Base-by-base conservation (phyloP, 805 yeast genomes). In the Scheffersomyces coipomensis region DNA sequence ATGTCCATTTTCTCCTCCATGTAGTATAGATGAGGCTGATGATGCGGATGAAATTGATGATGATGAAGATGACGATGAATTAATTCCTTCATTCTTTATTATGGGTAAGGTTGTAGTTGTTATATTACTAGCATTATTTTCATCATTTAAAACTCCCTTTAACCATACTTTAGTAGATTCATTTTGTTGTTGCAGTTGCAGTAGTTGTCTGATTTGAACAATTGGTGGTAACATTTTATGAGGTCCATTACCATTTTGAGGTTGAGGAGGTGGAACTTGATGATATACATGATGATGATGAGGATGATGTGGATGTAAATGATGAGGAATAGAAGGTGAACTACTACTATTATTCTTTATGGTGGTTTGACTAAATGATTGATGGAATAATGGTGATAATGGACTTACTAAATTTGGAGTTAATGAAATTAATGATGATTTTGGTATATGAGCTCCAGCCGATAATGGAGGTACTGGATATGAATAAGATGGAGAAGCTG, bases 351-450 rank as follows among this genome's bases (percentile, higher is more conserved):
- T 11, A 33, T 21, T 34, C 21, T 38, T 45, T 7, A 33, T 22
- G 19, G 37, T 37, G 8, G 49, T 41, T 40, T 59, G 62, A 48
- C 51, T 54, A 42, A 64, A 64, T 19, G 62, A 49, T 43, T 64
- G 70, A 45, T 64, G 71, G 48, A 64, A 68, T 25, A 69, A 55
- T 15, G 74, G 74, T 19, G 64, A 57, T 25, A 69, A 53, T 11
- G 74, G 73, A 37, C 64, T 55, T 21, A 60, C 64, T 47, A 62
- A 46, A 38, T 56, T 55, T 19, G 68, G 64, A 3, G 62, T 52
- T 11, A 58, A 48, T 19, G 56, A 46, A 2, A 58, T 23, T 4
- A 29, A 7, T 11, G 45, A 31, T 5, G 59, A 49, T 39, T 43
- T 48, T 3, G 58, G 56, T 2, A 45, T 30, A 12, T 25, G 27